A percentile compares a stretch with the other conserved stretches of the same genome.
Conservation (phyloP, 306 rosid genomes). For the Prunus davidiana region DNA sequence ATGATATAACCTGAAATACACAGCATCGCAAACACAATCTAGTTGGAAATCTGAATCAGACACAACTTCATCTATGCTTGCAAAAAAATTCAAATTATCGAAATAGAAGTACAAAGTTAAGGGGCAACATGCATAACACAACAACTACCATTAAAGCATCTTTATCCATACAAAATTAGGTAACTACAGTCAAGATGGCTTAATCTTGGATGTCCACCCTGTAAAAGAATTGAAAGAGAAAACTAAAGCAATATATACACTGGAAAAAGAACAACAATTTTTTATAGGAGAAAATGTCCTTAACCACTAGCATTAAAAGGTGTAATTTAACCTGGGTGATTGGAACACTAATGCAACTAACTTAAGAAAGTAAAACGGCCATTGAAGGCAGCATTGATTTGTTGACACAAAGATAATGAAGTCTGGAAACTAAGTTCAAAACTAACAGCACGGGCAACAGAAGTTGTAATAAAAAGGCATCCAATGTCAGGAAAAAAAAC, state of each 20-base stretch:
- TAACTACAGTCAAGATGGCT: constrained; percentile 7
- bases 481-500: constrained; percentile 19
- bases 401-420: not conserved
- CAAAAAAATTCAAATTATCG: not conserved
- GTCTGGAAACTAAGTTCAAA: constrained; percentile 1
- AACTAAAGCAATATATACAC: not conserved
- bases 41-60: constrained; percentile 21
- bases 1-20: constrained; percentile 73
- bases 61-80: constrained; percentile 2
- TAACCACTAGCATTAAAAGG: not conserved
- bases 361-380: not conserved
- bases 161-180: not conserved
- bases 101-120: constrained; percentile 1
- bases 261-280: not conserved
- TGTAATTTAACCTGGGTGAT: not conserved
- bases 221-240: not conserved
- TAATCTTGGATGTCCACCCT: not conserved
- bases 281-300: not conserved
- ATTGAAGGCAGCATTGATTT: not conserved
- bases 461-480: constrained; percentile 12
- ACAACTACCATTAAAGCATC: not conserved
- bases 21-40: constrained; percentile 16
- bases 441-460: constrained; percentile 10
- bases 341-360: not conserved
- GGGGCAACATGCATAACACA: constrained; percentile 3